phyloP scores from a whole-genome alignment of 2,329 filamentous ascomycete genomes.

The Metarhizium robertsii region DNA sequence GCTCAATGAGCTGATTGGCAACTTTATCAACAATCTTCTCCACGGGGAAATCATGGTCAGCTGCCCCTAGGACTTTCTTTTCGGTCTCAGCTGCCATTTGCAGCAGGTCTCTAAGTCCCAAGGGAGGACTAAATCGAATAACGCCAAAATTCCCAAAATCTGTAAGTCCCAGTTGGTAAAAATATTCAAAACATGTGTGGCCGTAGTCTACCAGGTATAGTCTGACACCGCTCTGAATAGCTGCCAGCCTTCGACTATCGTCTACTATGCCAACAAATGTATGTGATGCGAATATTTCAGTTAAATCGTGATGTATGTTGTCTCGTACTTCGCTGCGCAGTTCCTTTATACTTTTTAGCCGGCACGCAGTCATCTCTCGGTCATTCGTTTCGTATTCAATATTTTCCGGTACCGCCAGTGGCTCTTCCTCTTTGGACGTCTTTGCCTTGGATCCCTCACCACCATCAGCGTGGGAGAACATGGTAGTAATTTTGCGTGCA shows the following conservation, averaged over 20 bases:
- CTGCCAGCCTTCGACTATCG: conserved; percentile 74
- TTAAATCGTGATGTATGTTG: conserved; percentile 74
- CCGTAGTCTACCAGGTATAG: conserved; percentile 92
- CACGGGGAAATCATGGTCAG: conserved; percentile 54
- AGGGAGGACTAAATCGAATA: conserved; percentile 69
- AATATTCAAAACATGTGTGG: conserved; percentile 75
- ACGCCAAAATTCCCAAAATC: conserved; percentile 92
- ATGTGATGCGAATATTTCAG: conserved; percentile 76
- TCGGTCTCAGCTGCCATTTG: conserved; percentile 65
- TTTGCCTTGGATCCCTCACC: conserved; percentile 12
- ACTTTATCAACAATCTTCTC: conserved; percentile 58
- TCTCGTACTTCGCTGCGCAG: conserved; percentile 74
- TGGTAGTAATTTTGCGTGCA: conserved; percentile 89
- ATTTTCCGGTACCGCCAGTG: conserved; percentile 32
- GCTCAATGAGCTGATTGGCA: conserved; percentile 58
- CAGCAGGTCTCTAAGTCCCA: conserved; percentile 63
- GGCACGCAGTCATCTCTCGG: conserved; percentile 59
- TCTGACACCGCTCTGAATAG: conserved; percentile 86
- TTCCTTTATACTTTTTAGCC: conserved; percentile 75
- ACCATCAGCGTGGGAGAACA: conserved; percentile 57
- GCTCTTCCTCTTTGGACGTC: conserved; percentile 19
- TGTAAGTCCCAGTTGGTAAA: conserved; percentile 89
- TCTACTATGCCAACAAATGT: conserved; percentile 94
- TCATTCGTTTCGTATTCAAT: conserved; percentile 63
- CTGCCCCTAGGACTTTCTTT: conserved; percentile 31